Conservation (phyloP, 139 green algal species). For the Chlorella sp. region DNA sequence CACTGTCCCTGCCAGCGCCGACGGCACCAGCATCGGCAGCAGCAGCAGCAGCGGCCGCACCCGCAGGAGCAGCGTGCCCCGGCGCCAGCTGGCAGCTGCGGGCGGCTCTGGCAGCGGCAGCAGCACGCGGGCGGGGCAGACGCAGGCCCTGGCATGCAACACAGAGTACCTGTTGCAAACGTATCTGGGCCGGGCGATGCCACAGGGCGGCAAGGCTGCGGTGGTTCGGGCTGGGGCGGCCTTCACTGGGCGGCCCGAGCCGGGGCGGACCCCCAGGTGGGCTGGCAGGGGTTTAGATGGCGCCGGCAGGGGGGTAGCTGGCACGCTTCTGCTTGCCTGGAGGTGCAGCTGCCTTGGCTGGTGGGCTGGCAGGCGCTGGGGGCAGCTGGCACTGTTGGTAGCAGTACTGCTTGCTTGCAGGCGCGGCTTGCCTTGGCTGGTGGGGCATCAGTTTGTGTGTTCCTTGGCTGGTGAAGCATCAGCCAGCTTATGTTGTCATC, state of each 20-base stretch:
- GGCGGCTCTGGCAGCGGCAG: background rate
- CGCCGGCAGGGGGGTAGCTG: too few species aligned
- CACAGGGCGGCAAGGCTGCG: constrained; percentile 34
- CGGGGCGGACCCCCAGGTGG: constrained; percentile 30
- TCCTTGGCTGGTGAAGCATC: too few species aligned
- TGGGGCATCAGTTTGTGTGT: too few species aligned
- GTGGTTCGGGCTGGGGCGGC: constrained; percentile 24
- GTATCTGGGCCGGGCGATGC: constrained; percentile 32
- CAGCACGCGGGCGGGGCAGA: constrained; percentile 3
- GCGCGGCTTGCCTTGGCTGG: too few species aligned
- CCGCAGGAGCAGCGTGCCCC: background rate
- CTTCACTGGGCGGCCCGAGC: background rate
- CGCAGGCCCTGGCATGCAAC: constrained; percentile 5
- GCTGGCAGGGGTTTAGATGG: background rate
- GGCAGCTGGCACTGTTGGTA: too few species aligned
- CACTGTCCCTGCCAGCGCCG: background rate
- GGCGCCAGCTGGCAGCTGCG: background rate
- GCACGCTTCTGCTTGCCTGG: background rate
- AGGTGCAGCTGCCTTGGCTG: background rate
- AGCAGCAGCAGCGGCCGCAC: background rate
- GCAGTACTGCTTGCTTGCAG: too few species aligned
- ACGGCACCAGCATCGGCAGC: background rate
- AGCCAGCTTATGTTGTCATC: background rate
- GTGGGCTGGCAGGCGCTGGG: too few species aligned
- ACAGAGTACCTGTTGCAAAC: background rate